These are phyloP conservation scores for Venustampulla echinocandica DNA, from an alignment of 495 filamentous ascomycete species.

Conservation along the genomic window DNA sequence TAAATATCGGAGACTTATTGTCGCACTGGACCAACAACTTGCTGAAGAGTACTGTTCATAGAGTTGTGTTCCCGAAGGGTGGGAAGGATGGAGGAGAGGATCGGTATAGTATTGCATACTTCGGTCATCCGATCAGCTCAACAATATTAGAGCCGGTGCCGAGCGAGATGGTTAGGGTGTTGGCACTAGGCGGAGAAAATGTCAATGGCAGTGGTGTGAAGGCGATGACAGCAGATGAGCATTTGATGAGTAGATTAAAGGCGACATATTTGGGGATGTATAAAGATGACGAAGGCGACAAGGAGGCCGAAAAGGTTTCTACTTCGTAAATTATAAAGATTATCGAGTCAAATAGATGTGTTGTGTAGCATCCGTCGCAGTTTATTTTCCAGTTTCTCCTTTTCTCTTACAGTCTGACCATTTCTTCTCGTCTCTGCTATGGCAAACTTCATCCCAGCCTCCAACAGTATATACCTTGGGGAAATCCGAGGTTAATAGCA, in stretches of 20 bases:
- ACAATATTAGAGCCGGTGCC: conserved; percentile 69
- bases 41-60: conserved; percentile 76
- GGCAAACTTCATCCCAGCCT: too few species aligned
- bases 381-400: background rate
- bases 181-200: conserved; percentile 16
- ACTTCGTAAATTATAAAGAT: background rate
- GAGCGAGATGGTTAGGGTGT: conserved; percentile 49
- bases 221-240: conserved; percentile 71
- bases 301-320: background rate
- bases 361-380: background rate
- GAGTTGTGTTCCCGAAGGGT: conserved; percentile 66
- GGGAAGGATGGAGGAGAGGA: conserved; percentile 45
- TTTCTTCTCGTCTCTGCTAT: too few species aligned
- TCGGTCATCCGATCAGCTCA: conserved; percentile 74
- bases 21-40: conserved; percentile 87
- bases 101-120: conserved; percentile 83
- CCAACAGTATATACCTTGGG: too few species aligned
- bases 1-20: conserved; percentile 89
- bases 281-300: conserved; percentile 11
- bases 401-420: too few species aligned
- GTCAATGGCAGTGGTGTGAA: conserved; percentile 29
- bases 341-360: too few species aligned
- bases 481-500: too few species aligned
- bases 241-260: conserved; percentile 64
- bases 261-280: conserved; percentile 56